Evolutionary conservation across 2,329 filamentous ascomycete species (phyloP), one percentile per base, ranked within the genome.

Genomic region (Penicillium glabrum): DNA sequence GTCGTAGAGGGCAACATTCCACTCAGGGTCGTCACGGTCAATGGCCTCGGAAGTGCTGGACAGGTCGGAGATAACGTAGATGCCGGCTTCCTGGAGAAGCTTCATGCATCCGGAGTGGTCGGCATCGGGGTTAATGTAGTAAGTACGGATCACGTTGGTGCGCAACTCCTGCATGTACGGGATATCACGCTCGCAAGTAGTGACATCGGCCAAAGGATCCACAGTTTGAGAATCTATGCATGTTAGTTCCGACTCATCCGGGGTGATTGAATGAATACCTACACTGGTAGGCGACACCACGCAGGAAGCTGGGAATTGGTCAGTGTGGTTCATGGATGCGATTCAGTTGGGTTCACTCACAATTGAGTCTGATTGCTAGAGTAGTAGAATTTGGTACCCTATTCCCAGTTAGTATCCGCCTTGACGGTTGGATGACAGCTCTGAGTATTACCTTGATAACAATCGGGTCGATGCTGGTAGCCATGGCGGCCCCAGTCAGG

Each of bases 1-100:
- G 39, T 80, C 70, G 78, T 87, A 96, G 46, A 96, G 82, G 5
- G 82, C 81, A 47, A 86, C 84, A 72, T 90, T 85, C 93, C 93
- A 97, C 59, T 81, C 69, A 14, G 93, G 88, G 62, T 82, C 77
- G 71, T 89, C 83, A 64, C 92, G 90, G 80, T 93, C 88, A 82
- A 98, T 96, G 49, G 93, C 96, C 53, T 83, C 74, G 48, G 78
- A 79, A 19, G 93, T 93, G 74, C 93, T 86, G 21, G 88, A 88
- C 60, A 98, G 81, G 81, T 98, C 93, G 62, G 91, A 89, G 67
- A 98, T 84, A 68, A 98, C 87, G 75, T 97, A 98, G 80, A 98
- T 97, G 69, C 91, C 93, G 50, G 89, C 89, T 51, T 89, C 85
- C 53, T 88, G 82, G 46, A 98, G 84, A 65, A 91, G 74, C 65